Percentiles rank a stretch among this genome's conserved stretches.
Conservation (phyloP, 257 asterid genomes). For the Agastache rugosa region DNA sequence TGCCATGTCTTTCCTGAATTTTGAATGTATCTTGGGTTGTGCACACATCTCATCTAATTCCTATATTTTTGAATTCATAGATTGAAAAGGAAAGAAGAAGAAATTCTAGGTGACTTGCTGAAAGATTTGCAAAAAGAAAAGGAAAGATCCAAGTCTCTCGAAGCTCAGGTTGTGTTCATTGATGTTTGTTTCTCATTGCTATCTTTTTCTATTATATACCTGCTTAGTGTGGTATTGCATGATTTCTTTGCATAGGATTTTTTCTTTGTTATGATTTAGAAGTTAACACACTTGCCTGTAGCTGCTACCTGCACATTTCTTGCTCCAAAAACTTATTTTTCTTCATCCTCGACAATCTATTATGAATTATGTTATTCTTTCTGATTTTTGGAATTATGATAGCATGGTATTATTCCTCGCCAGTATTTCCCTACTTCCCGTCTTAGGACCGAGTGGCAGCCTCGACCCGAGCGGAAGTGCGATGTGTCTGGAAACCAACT, state of each 20-base stretch:
- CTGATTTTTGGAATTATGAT: not conserved
- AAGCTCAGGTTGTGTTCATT: conserved; percentile 63
- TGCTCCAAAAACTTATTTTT: not conserved
- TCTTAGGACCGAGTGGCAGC: too few relatives aligned
- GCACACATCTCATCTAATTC: conserved; percentile 16
- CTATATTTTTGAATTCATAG: conserved; percentile 47
- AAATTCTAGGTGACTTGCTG: conserved; percentile 75
- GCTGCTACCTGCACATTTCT: not conserved
- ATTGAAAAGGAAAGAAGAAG: conserved; percentile 70
- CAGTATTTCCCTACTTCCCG: not conserved
- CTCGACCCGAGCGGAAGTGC: too few relatives aligned
- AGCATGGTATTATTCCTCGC: not conserved
- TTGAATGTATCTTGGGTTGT: conserved; percentile 17
- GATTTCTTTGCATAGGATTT: not conserved
- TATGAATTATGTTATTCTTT: not conserved
- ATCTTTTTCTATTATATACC: not conserved
- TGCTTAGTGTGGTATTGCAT: conserved; percentile 11
- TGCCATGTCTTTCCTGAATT: conserved; percentile 36
- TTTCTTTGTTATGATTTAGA: not conserved
- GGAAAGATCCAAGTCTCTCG: conserved; percentile 70
- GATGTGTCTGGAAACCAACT: too few relatives aligned
- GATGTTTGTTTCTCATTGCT: conserved; percentile 4
- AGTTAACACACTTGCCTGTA: not conserved
- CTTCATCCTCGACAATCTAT: not conserved
- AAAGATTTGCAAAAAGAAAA: conserved; percentile 69